A percentile compares a stretch with the other conserved stretches of the same genome.
phyloP scores from a whole-genome alignment of 306 rosid genomes.

The Cicer pinnatifidum region DNA sequence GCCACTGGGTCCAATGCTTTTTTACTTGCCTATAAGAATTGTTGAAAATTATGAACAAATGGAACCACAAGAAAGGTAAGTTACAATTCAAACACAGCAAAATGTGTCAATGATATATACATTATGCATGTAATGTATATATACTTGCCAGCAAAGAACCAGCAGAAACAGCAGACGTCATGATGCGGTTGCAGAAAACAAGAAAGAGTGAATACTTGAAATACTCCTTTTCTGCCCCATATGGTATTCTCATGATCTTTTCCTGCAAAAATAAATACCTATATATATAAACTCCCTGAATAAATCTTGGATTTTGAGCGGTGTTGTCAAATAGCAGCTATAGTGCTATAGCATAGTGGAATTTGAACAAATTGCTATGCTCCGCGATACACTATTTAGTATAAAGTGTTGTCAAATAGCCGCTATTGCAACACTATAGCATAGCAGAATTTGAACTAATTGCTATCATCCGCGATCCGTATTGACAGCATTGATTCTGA shows the following conservation, averaged over 20 bases:
- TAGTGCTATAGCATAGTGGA: too few species aligned
- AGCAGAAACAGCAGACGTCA: slow-evolving; percentile 93
- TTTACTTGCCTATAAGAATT: slow-evolving; percentile 67
- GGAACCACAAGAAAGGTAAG: slow-evolving; percentile 1
- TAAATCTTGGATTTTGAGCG: slow-evolving; percentile 33
- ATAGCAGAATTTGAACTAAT: too few species aligned
- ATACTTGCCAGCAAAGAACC: slow-evolving; percentile 70
- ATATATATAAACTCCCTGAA: slow-evolving; percentile 3
- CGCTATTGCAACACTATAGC: too few species aligned
- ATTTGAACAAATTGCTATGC: too few species aligned
- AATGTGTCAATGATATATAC: neutral
- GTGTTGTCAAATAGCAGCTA: too few species aligned
- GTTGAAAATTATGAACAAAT: slow-evolving; percentile 33
- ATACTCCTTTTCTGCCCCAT: slow-evolving; percentile 73
- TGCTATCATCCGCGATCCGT: too few species aligned
- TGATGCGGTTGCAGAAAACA: slow-evolving; percentile 93
- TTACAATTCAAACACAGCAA: slow-evolving; percentile 25
- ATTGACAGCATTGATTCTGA: neutral
- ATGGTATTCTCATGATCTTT: slow-evolving; percentile 96
- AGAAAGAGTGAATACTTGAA: slow-evolving; percentile 83
- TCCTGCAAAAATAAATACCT: slow-evolving; percentile 62
- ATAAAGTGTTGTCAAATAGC: too few species aligned
- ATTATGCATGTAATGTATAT: slow-evolving; percentile 7
- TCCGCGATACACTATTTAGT: too few species aligned
- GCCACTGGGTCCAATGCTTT: slow-evolving; percentile 82